Evolutionary conservation across 768 basidiomycete species (phyloP).

Genomic region (Candolleomyces eurysporus): DNA sequence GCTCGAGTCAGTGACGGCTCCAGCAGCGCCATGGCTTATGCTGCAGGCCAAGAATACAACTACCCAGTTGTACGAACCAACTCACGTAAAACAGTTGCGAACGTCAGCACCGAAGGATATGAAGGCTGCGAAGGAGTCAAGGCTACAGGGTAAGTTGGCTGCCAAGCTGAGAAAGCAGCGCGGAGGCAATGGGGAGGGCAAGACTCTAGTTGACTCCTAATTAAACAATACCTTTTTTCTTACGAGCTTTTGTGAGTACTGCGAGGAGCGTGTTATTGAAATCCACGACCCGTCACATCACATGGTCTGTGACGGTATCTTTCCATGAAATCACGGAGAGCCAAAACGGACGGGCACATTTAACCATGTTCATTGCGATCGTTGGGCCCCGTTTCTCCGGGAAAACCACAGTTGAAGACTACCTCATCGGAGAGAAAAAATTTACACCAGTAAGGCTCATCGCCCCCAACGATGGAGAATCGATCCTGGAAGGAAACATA

Average conservation of each 20-base stretch:
- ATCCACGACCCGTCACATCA: background rate
- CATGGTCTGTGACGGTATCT: background rate
- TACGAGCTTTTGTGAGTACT: too few species aligned
- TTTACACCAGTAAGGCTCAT: constrained; percentile 53
- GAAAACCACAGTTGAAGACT: constrained; percentile 57
- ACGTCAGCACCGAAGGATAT: constrained; percentile 82
- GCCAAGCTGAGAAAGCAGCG: constrained; percentile 21
- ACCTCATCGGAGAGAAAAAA: constrained; percentile 54
- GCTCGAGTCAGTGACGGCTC: constrained; percentile 48
- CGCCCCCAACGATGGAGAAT: constrained; percentile 14
- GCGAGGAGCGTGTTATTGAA: background rate
- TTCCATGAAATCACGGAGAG: too few species aligned
- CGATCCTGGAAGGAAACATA: constrained; percentile 16
- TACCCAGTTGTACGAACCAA: constrained; percentile 47
- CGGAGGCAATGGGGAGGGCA: too few species aligned
- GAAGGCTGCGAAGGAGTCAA: constrained; percentile 61
- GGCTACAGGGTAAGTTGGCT: constrained; percentile 46
- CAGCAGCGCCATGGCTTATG: constrained; percentile 68
- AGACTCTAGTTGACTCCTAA: too few species aligned
- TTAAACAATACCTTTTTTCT: too few species aligned
- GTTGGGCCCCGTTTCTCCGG: constrained; percentile 64
- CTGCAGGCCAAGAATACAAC: constrained; percentile 14
- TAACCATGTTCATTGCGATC: constrained; percentile 64
- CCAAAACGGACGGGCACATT: background rate
- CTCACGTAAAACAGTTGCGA: constrained; percentile 77